Base-by-base conservation (phyloP, 1,139 yeast genomes). In the Candida pseudoviswanathii region DNA sequence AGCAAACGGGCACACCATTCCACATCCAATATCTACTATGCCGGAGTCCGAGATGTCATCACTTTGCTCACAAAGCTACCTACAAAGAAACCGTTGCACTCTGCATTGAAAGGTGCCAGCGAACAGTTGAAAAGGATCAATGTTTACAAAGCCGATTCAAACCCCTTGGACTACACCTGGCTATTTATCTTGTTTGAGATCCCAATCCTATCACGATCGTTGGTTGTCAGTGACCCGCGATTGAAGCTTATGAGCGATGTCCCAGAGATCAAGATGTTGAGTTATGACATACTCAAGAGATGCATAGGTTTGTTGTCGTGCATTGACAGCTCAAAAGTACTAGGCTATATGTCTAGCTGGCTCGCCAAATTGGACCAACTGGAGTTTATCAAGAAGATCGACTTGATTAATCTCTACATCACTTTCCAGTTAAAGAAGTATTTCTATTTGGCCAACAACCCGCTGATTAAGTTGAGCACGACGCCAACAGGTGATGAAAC, bases 231-330 rank as follows among this genome's bases (percentile, higher is more conserved):
- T 61, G 67, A 59, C 63, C 37, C 50, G 8, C 44, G 43, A n/a
- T 36, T 40, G 5, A 33, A 40, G 26, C 39, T 64, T 46, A 74
- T 75, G 75, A 65, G 73, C 36, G 78, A 78, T 31, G 65, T 75
- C 0, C 76, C 80, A 0, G 87, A 84, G 56, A 74, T 86, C 9
- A 78, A 78, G 52, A 66, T 79, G 0, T 58, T 85, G 11, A 75
- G 85, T 25, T 85, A 83, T 59, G 92, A 88, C 46, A 73, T 90
- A 2, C 62, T 85, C 25, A 87, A 86, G 59, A 71, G 92, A 45
- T 67, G 82, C 2, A 68, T 89, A 37, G 96, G 96, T 0, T 70
- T 86, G 4, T 58, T 89, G 45, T 75, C 94, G 0, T 77, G 83
- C 55, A 58, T 79, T 3, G 73, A 77, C 31, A 63, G 75, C 2